These are phyloP conservation scores for Coemansia sp. DNA, from an alignment of 192 early-diverging fungal species.

Conservation along the genomic window DNA sequence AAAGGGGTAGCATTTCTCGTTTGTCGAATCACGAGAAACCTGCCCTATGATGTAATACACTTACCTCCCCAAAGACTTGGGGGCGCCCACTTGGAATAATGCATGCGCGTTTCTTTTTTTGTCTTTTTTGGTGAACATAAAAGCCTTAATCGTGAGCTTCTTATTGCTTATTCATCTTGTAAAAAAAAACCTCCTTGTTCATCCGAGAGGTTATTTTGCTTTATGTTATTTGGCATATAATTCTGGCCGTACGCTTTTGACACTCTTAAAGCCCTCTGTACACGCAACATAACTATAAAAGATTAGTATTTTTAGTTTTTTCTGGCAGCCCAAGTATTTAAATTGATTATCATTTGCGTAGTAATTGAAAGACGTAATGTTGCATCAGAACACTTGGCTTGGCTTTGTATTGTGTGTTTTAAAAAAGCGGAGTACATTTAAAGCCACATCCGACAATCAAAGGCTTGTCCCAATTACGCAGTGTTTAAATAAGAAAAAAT, in stretches of 20 bases:
- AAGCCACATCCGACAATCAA: background rate
- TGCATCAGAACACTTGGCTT: background rate
- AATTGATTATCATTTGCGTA: background rate
- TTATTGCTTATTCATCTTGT: too few relatives aligned
- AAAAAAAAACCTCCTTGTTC: too few relatives aligned
- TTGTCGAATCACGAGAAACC: constrained; percentile 12
- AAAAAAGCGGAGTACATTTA: background rate
- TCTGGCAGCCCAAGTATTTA: too few relatives aligned
- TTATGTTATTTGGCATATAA: too few relatives aligned
- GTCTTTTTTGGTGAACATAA: background rate
- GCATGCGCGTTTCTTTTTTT: constrained; percentile 4
- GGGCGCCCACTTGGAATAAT: background rate
- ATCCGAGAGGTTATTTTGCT: too few relatives aligned
- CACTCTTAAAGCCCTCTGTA: too few relatives aligned
- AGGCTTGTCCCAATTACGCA: too few relatives aligned
- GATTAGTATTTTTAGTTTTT: too few relatives aligned
- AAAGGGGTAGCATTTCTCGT: background rate
- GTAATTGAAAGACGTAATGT: background rate
- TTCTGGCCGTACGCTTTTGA: too few relatives aligned
- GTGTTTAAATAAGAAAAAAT: too few relatives aligned
- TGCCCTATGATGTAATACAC: constrained; percentile 4
- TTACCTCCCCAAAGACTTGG: too few relatives aligned
- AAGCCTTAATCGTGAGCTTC: too few relatives aligned
- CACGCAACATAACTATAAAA: background rate
- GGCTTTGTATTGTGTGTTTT: background rate